Base-by-base conservation (phyloP, 768 basidiomycete species). In the Cystobasidium ongulense region DNA sequence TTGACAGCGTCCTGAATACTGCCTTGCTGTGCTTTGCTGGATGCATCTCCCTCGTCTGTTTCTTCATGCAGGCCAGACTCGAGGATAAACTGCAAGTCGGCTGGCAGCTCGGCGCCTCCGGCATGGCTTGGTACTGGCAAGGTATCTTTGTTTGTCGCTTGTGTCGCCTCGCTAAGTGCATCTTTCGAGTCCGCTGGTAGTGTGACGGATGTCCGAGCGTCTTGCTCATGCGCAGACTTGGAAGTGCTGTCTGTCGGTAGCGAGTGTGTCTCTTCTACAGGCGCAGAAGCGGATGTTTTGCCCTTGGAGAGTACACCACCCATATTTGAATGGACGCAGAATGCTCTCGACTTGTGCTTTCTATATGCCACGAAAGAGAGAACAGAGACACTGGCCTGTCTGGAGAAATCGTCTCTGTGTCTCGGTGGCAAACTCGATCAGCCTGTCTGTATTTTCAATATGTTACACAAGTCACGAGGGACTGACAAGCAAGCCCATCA, bases 1-100 rank as follows among this genome's bases (percentile, higher is more conserved):
- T 59, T 52, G 10, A 71, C 68, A 13, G 68, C 68, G 23, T 71
- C 53, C 43, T 71, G 68, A 10, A 71, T 71, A 36, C 65, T 67
- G 25, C 31, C 39, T 33, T 50, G 36, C 33, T 7, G 5, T 64
- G 33, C 63, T 27, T 46, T 43, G 46, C 65, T 36, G 3, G 39
- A n/a, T 11, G 36, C 33, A 67, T 39, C 54, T 59, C 2, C 7
- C 50, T 71, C 54, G 52, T 71, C 68, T 17, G 23, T 21, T 27
- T 61, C 68, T 57, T 59, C 33, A 54, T 71, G 68, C 23, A 71
- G 25, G n/a, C 68, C 68, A 3, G 53, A 21, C 25, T 71, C 36
- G 10, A 71, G 18, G 13, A 71, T 71, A n/a, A 71, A 54, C n/a
- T 54, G 50, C 25, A 71, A 31, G 33, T 71, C 68, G 17, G 35